A percentile compares a stretch with the other conserved stretches of the same genome.
Conservation (phyloP, 1,284 basidiomycete genomes). For the Testicularia cyperi region DNA sequence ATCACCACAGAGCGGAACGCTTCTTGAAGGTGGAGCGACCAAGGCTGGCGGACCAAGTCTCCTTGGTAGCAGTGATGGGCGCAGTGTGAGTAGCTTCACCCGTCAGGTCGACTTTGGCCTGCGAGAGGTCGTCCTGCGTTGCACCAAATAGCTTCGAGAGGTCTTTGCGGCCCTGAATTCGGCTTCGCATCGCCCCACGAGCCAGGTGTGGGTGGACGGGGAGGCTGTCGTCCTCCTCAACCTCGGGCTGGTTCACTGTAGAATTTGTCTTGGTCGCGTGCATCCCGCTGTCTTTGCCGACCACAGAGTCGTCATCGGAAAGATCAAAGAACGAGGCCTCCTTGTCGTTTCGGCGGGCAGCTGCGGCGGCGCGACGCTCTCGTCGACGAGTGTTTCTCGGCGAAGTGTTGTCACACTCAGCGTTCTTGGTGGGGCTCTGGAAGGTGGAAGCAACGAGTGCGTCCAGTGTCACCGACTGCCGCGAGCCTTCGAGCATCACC, state of each 20-base stretch:
- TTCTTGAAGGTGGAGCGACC: conserved; percentile 2
- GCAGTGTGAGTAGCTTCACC: background rate
- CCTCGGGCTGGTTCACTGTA: too few relatives aligned
- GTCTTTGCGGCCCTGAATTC: conserved; percentile 25
- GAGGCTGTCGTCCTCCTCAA: background rate
- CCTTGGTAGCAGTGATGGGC: background rate
- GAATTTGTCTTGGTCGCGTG: too few relatives aligned
- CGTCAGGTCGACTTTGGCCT: background rate
- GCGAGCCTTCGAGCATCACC: background rate
- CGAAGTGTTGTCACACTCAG: too few relatives aligned
- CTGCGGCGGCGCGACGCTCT: background rate
- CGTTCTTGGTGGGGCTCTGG: conserved; percentile 2
- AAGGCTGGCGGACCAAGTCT: conserved; percentile 8
- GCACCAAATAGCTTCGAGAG: conserved; percentile 30
- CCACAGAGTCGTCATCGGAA: conserved; percentile 4
- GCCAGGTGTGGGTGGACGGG: too few relatives aligned
- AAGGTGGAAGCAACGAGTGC: conserved; percentile 13
- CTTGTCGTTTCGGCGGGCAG: background rate
- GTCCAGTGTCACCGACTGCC: conserved; percentile 4
- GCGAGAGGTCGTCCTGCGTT: conserved; percentile 7
- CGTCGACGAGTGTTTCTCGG: background rate
- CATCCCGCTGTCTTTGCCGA: too few relatives aligned
- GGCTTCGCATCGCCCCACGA: too few relatives aligned
- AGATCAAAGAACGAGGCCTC: conserved; percentile 18
- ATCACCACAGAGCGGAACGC: background rate